Base-by-base conservation (phyloP, 2,329 filamentous ascomycete genomes). In the Proliferodiscus dingleyae region DNA sequence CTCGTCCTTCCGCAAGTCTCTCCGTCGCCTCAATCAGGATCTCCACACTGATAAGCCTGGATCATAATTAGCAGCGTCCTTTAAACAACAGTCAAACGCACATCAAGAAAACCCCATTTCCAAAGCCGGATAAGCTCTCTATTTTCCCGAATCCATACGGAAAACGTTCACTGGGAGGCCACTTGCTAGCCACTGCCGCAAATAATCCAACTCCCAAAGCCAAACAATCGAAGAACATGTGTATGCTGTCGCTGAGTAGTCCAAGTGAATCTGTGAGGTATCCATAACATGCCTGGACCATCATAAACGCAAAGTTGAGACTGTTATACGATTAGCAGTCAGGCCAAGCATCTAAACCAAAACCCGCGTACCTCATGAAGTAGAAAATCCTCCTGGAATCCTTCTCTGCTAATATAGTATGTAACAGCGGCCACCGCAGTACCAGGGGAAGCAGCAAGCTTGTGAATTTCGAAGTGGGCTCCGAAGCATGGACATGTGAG, bases 211-310 rank as follows among this genome's bases (percentile, higher is more conserved):
- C 89, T 1, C 87, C 80, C 22, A 98, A 76, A 16, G 91, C 93
- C 28, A 96, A 82, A 57, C 93, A 98, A 67, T 98, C 93, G 59
- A 98, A 97, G 61, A 98, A 91, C 93, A 98, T 98, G 68, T 98
- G 93, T 52, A 98, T 93, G 60, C 90, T 97, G 67, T 98, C 93
- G 56, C 89, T 95, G 15, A 98, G 78, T n/a, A 98, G 75, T 2
- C 93, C 93, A 4, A 98, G 72, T 0, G 93, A 98, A 56, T 95
- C 90, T 3, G 89, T 97, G 9, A 93, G 70, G 59, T 93, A 94
- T 39, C 93, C 93, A 61, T 98, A 98, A 51, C 91, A 89, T 32
- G 90, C 86, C 61, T 98, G 93, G 1, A 98, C 81, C 26, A 87
- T 71, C 93, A 98, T 98, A 66, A 98, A 98, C 5, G 74, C 76